Evolutionary conservation across 164 flowering plant genomes (phyloP).

Genomic region (Platanus orientalis): DNA sequence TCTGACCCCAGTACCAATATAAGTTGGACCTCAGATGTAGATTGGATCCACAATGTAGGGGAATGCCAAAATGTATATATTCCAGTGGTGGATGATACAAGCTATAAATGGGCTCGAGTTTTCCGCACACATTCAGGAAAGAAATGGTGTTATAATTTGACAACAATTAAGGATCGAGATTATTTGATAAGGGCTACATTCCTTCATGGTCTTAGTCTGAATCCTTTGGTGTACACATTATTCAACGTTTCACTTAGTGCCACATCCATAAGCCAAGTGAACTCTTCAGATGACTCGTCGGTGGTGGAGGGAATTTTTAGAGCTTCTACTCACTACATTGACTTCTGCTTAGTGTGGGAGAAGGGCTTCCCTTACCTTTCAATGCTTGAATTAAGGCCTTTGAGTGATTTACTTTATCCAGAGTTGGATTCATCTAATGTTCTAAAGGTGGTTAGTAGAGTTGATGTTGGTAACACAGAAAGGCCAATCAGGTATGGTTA

Average conservation of each 20-base stretch:
- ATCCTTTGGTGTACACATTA: background rate
- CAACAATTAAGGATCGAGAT: constrained; percentile 29
- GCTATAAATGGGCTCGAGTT: constrained; percentile 22
- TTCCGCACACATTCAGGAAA: constrained; percentile 25
- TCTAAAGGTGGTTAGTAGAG: constrained; percentile 39
- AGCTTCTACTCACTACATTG: constrained; percentile 26
- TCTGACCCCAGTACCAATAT: constrained; percentile 32
- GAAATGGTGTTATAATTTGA: constrained; percentile 54
- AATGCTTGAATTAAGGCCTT: constrained; percentile 53
- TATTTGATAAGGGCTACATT: constrained; percentile 59
- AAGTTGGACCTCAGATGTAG: constrained; percentile 41
- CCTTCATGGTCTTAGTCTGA: constrained; percentile 17
- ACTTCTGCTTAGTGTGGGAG: constrained; percentile 46
- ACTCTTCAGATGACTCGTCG: constrained; percentile 19
- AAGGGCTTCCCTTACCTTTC: constrained; percentile 48
- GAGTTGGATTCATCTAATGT: constrained; percentile 22
- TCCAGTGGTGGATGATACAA: constrained; percentile 9
- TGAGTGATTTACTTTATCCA: constrained; percentile 24
- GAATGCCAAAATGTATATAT: constrained; percentile 23
- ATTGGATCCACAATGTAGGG: constrained; percentile 24
- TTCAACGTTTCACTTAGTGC: constrained; percentile 36
- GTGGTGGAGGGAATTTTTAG: constrained; percentile 44
- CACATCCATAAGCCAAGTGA: constrained; percentile 31
- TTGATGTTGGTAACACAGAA: constrained; percentile 34
- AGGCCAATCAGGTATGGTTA: constrained; percentile 35